Evolutionary conservation across 768 basidiomycete genomes (phyloP), one percentile per base, ranked within the genome.

Genomic region (Tylopilus subfusipes): DNA sequence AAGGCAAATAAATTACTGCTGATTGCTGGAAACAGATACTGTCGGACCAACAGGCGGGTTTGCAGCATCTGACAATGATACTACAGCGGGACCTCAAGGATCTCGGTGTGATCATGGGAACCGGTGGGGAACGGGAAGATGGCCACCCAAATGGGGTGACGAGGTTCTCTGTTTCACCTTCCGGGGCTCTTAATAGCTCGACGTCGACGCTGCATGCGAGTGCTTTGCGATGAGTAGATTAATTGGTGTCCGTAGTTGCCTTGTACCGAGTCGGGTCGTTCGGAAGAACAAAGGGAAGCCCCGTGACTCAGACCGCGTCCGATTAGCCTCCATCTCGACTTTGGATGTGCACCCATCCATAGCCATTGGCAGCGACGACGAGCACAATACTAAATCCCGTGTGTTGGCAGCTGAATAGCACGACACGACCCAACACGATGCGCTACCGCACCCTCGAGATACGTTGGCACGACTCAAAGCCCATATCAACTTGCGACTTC

Each of bases 401-500:
- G n/a, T n/a, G 30, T 36, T 27, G 12, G 19, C 47, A 34, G 25
- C 48, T n/a, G n/a, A 34, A 43, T 11, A 39, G 36, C 22, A 27
- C 48, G 43, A 56, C 55, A 51, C 55, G 36, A 24, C 46, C 40
- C 4, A 25, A 33, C 52, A 60, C 57, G 57, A 94, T 94, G 91
- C 86, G 90, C 56, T 90, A 89, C 69, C 82, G 89, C 55, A 93
- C 92, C 4, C 82, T 95, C 42, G 93, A 95, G 76, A 97, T 97
- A 67, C 82, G 94, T 59, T 97, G 93, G 93, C 93, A 97, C 78
- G 93, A 94, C 76, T 85, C 81, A 70, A 92, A 92, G 67, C 93
- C 93, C 42, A 95, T 99, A 72, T 95, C 93, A 42, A 91, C 93
- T 16, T 93, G 91, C 71, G 97, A 99, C 77, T 97, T 97, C 67